A percentile compares a stretch with the other conserved stretches of the same genome.
Evolutionary conservation across 148 eudicot genomes (phyloP).

Genomic region (Amaranthus hypochondriacus): DNA sequence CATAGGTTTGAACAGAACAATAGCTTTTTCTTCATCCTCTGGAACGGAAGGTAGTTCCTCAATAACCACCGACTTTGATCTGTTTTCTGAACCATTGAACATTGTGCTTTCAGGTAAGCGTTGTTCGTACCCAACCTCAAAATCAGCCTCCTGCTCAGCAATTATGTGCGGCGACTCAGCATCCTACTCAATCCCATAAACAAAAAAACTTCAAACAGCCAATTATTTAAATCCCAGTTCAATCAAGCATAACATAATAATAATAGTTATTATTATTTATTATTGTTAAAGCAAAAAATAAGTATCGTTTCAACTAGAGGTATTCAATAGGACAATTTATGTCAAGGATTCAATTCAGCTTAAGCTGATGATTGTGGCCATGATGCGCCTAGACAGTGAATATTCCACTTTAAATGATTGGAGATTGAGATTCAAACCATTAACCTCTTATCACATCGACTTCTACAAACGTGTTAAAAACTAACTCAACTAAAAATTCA

Average conservation of each 20-base stretch:
- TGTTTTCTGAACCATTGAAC: slow-evolving; percentile 12
- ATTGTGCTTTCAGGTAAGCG: slow-evolving; percentile 1
- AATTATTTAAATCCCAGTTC: background rate
- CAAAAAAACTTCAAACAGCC: background rate
- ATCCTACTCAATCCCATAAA: slow-evolving; percentile 39
- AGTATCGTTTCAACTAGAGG: no score
- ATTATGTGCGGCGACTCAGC: slow-evolving; percentile 63
- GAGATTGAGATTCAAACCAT: no score
- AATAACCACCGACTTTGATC: slow-evolving; percentile 22
- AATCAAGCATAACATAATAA: background rate
- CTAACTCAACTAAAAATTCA: no score
- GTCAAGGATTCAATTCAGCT: no score
- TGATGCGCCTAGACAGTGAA: no score
- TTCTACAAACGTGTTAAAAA: no score
- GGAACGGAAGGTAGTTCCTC: slow-evolving; percentile 49
- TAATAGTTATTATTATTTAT: no score
- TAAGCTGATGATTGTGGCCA: no score
- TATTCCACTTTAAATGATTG: no score
- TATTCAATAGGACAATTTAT: no score
- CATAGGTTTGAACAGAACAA: slow-evolving; percentile 64
- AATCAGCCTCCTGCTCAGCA: slow-evolving; percentile 40
- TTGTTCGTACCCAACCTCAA: slow-evolving; percentile 20
- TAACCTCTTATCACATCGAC: no score
- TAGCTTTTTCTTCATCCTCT: slow-evolving; percentile 61
- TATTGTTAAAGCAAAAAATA: no score